Evolutionary conservation across 495 filamentous ascomycete genomes (phyloP).

Genomic region (Venustampulla echinocandica): DNA sequence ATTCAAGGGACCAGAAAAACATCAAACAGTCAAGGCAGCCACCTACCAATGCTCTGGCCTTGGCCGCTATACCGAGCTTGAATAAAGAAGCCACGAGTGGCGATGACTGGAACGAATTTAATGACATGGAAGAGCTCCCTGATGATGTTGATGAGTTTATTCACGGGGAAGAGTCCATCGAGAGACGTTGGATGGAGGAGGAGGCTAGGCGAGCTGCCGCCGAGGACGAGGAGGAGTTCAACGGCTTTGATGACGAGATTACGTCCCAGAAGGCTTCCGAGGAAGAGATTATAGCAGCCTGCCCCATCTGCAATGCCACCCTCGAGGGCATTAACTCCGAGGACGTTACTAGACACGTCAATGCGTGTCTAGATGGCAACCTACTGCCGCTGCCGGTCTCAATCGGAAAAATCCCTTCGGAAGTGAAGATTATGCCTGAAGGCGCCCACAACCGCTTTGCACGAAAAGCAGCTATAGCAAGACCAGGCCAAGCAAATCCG

Average conservation of each 20-base stretch:
- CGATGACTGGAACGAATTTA: conserved; percentile 51
- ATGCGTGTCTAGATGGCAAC: conserved; percentile 83
- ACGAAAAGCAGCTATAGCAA: conserved; percentile 53
- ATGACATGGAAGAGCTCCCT: conserved; percentile 52
- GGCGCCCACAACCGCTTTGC: conserved; percentile 46
- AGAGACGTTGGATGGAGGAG: conserved; percentile 24
- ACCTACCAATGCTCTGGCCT: conserved; percentile 22
- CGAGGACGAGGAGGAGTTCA: conserved; percentile 32
- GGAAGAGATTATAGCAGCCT: conserved; percentile 35
- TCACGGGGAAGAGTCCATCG: conserved; percentile 22
- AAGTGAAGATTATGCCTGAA: conserved; percentile 29
- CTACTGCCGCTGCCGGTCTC: conserved; percentile 40
- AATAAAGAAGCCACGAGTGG: conserved; percentile 51
- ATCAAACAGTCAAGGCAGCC: conserved; percentile 40
- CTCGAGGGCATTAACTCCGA: conserved; percentile 51
- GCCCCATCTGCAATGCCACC: conserved; percentile 67
- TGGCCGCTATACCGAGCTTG: conserved; percentile 29
- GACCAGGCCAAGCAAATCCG: conserved; percentile 70
- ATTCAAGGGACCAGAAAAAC: conserved; percentile 62
- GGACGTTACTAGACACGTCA: conserved; percentile 69
- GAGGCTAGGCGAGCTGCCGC: conserved; percentile 19
- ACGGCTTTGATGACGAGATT: conserved; percentile 10
- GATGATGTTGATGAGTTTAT: conserved; percentile 27
- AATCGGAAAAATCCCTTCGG: conserved; percentile 7
- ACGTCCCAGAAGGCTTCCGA: background rate